A percentile compares a stretch with the other conserved stretches of the same genome.
Evolutionary conservation across 148 eudicot species (phyloP).

Genomic region (Amaranthus cruentus): DNA sequence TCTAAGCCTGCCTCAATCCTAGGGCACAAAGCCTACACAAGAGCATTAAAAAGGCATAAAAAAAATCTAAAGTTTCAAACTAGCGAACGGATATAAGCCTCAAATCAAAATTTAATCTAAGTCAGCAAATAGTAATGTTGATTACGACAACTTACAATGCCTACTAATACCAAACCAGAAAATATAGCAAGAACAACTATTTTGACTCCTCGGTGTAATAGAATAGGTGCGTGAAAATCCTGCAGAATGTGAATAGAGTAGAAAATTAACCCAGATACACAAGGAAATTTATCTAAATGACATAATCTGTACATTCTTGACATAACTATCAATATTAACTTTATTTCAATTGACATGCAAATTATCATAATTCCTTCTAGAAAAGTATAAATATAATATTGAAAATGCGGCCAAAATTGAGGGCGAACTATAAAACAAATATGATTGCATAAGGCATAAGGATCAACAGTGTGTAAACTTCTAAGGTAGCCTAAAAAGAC

Average conservation of each 20-base stretch:
- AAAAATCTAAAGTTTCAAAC: background rate
- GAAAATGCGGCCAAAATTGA: background rate
- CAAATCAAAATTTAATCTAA: conserved; percentile 3
- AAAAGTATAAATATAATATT: background rate
- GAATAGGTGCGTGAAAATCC: conserved; percentile 58
- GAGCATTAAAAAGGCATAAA: background rate
- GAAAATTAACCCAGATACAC: background rate
- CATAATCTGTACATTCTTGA: background rate
- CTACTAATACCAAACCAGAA: conserved; percentile 42
- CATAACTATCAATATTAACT: background rate
- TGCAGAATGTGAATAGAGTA: conserved; percentile 20
- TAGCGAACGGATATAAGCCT: background rate
- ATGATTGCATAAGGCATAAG: background rate
- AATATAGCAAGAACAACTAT: conserved; percentile 45
- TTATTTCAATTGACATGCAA: background rate
- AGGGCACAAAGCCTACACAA: conserved; percentile 46
- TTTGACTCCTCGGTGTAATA: conserved; percentile 45
- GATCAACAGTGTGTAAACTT: background rate
- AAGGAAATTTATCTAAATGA: background rate
- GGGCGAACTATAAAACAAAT: background rate
- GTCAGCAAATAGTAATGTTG: background rate
- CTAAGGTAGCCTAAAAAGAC: background rate
- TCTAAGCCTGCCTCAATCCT: conserved; percentile 60
- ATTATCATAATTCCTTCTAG: background rate
- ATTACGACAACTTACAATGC: conserved; percentile 47